Evolutionary conservation across 176 grass and related monocot genomes (phyloP).

Genomic region (Triticum monococcum): DNA sequence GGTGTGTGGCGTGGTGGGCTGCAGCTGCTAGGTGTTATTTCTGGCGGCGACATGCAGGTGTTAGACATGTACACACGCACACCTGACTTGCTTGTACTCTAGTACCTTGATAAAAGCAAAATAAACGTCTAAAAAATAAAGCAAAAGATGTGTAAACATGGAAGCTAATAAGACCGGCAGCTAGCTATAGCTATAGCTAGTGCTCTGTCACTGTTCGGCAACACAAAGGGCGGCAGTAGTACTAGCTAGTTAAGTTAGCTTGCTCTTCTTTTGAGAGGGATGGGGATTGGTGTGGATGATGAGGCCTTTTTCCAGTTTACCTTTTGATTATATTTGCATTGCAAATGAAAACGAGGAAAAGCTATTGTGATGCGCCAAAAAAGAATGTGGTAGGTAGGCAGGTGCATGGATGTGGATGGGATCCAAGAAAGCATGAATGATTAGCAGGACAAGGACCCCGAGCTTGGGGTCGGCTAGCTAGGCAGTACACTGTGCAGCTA

Average conservation of each 20-base stretch:
- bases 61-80: background rate
- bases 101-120: background rate
- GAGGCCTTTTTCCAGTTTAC: background rate
- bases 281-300: background rate
- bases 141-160: background rate
- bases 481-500: too few relatives aligned
- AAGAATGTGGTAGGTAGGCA: background rate
- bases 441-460: too few relatives aligned
- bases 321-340: background rate
- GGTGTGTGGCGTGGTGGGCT: too few relatives aligned
- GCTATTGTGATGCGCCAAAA: background rate
- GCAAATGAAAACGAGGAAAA: background rate
- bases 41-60: background rate
- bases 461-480: too few relatives aligned
- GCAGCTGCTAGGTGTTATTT: background rate
- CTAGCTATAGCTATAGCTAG: too few relatives aligned
- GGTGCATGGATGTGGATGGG: background rate
- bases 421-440: background rate
- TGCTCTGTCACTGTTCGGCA: background rate
- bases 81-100: background rate
- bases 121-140: background rate
- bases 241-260: background rate
- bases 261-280: constrained; percentile 26
- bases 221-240: background rate
- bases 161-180: background rate